These are phyloP conservation scores for Trichoderma asperellum DNA, from an alignment of 2,329 filamentous ascomycete genomes.

Conservation along the genomic window DNA sequence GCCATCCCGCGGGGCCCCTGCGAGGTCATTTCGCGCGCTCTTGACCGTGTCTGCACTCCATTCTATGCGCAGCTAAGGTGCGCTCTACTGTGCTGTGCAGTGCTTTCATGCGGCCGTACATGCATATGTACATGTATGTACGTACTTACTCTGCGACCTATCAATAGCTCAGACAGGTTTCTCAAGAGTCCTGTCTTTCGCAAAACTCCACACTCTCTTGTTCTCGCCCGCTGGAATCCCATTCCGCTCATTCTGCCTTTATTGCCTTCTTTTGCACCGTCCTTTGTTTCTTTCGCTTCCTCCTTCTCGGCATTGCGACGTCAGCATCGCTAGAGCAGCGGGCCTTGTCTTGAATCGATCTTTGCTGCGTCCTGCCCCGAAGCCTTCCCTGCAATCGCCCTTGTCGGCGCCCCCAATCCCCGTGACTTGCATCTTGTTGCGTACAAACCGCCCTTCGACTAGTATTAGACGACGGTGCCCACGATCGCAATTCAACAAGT, in stretches of 20 bases:
- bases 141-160: slow-evolving; percentile 7
- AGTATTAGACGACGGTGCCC: background rate
- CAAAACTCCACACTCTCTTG: slow-evolving; percentile 2
- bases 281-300: background rate
- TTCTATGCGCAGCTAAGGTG: slow-evolving; percentile 5
- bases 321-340: slow-evolving; percentile 13
- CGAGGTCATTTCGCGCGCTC: slow-evolving; percentile 6
- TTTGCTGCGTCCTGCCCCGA: slow-evolving; percentile 15
- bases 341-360: slow-evolving; percentile 28
- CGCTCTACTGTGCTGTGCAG: background rate
- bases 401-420: slow-evolving; percentile 18
- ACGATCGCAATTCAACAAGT: slow-evolving; percentile 11
- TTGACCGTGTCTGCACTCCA: background rate
- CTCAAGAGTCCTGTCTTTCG: background rate
- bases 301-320: slow-evolving; percentile 19
- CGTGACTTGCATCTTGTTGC: slow-evolving; percentile 23
- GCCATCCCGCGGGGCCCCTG: background rate
- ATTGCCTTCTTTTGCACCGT: background rate
- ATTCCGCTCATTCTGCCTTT: slow-evolving; percentile 3
- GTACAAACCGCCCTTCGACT: slow-evolving; percentile 14
- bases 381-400: slow-evolving; percentile 29
- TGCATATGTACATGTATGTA: slow-evolving; percentile 15
- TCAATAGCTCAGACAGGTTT: slow-evolving; percentile 14
- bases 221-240: background rate
- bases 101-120: background rate